Percentiles rank a stretch among this genome's conserved stretches.
phyloP scores from a whole-genome alignment of 2,329 filamentous ascomycete species.

The Clonostachys chloroleuca region DNA sequence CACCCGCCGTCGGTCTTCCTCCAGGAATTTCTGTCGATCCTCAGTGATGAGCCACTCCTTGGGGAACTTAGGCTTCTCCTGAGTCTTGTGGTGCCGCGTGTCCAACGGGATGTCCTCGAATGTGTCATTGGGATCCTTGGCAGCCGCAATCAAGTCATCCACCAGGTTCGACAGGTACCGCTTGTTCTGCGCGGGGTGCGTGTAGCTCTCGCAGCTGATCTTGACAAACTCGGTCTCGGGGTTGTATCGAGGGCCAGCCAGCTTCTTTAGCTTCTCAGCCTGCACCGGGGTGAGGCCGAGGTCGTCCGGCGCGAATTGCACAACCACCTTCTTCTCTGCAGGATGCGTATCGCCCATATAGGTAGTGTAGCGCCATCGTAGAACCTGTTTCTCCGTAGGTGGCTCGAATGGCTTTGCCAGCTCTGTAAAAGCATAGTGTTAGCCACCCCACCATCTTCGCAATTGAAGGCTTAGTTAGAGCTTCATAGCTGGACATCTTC shows the following conservation, averaged over 20 bases:
- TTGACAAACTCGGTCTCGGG: constrained; percentile 75
- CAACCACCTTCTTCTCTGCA: constrained; percentile 87
- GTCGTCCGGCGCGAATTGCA: constrained; percentile 78
- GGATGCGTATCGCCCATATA: constrained; percentile 95
- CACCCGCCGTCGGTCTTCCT: constrained; percentile 49
- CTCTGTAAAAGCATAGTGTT: constrained; percentile 44
- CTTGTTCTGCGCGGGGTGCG: constrained; percentile 93
- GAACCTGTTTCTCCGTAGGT: constrained; percentile 62
- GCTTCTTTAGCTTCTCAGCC: constrained; percentile 78
- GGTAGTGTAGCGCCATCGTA: constrained; percentile 94
- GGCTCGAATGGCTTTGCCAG: constrained; percentile 76
- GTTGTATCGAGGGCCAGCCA: constrained; percentile 83
- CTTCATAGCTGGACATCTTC: constrained; percentile 8
- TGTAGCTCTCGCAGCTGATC: constrained; percentile 87
- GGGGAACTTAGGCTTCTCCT: constrained; percentile 68
- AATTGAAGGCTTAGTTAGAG: neutral
- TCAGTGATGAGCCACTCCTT: constrained; percentile 76
- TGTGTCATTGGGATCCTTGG: constrained; percentile 72
- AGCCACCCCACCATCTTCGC: neutral
- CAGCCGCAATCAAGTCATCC: constrained; percentile 66
- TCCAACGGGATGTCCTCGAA: constrained; percentile 91
- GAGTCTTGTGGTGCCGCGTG: constrained; percentile 75
- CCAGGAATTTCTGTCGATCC: constrained; percentile 61
- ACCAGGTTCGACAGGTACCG: constrained; percentile 83
- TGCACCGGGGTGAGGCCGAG: constrained; percentile 66